phyloP scores from a whole-genome alignment of 2,329 filamentous ascomycete genomes.

The Colletotrichum horii region DNA sequence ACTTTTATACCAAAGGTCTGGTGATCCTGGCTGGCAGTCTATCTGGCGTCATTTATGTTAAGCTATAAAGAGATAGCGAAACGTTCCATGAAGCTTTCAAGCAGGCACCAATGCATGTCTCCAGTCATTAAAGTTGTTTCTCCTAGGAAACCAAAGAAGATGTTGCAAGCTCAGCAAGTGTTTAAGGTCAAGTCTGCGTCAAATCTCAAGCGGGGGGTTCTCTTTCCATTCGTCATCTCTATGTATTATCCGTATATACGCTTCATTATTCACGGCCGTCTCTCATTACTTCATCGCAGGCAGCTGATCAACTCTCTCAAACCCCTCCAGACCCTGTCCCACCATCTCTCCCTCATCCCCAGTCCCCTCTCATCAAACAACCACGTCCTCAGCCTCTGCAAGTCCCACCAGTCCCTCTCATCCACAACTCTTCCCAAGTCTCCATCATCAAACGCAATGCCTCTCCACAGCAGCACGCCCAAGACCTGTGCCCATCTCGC shows the following conservation, averaged over 20 bases:
- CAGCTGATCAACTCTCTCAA: background rate
- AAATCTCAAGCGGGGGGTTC: background rate
- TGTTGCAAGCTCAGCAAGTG: background rate
- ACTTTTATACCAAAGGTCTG: background rate
- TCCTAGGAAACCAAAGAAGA: background rate
- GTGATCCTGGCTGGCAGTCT: background rate
- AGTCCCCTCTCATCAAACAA: background rate
- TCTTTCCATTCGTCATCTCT: background rate
- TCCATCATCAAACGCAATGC: conserved; percentile 68
- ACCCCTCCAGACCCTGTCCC: background rate
- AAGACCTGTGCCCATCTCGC: conserved; percentile 50
- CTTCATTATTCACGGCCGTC: background rate
- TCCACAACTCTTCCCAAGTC: conserved; percentile 62
- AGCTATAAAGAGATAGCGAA: background rate
- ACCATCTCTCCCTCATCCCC: background rate
- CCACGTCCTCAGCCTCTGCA: conserved; percentile 51
- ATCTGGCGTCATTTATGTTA: background rate
- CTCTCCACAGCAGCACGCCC: conserved; percentile 67
- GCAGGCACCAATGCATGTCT: background rate
- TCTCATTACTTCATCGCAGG: background rate
- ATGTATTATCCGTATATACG: background rate
- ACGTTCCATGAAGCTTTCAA: background rate
- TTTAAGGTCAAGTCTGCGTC: background rate
- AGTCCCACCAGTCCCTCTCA: conserved; percentile 54
- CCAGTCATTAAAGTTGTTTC: background rate